Conservation (phyloP, 192 early-diverging fungal genomes). For the Podila verticillata region DNA sequence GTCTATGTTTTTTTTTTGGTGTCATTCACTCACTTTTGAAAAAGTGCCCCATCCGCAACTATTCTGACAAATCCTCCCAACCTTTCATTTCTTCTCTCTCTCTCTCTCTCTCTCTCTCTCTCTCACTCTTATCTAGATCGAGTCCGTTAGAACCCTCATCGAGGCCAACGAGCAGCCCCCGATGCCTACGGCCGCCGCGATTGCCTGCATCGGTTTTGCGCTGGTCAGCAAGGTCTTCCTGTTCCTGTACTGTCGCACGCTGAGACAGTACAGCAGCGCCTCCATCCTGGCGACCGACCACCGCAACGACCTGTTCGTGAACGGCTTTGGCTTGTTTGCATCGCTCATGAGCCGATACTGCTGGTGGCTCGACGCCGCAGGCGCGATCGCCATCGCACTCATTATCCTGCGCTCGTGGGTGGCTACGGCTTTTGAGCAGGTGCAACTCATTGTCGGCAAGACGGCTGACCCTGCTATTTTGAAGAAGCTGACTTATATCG, state of each 20-base stretch:
- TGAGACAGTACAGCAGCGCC: conserved; percentile 69
- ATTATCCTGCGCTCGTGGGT: conserved; percentile 78
- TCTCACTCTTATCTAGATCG: conserved; percentile 52
- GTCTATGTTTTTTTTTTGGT: conserved; percentile 2
- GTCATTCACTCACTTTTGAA: neutral
- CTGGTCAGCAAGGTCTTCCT: conserved; percentile 71
- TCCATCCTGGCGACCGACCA: conserved; percentile 76
- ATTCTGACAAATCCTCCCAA: neutral
- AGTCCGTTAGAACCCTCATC: conserved; percentile 69
- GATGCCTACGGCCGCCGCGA: conserved; percentile 56
- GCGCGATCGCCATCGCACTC: conserved; percentile 73
- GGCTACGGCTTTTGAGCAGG: conserved; percentile 70
- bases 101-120: neutral
- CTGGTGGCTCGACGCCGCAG: conserved; percentile 80
- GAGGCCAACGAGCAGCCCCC: conserved; percentile 54
- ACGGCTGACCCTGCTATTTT: conserved; percentile 83
- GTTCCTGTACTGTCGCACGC: conserved; percentile 72
- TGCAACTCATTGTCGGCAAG: conserved; percentile 83
- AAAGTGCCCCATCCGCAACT: neutral
- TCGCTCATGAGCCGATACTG: conserved; percentile 68
- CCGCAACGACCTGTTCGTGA: conserved; percentile 79
- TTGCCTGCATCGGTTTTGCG: conserved; percentile 63
- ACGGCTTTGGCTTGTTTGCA: conserved; percentile 75
- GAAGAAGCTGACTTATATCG: conserved; percentile 85
- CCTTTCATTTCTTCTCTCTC: neutral